Evolutionary conservation across 108 stramenopile genomes (phyloP), one percentile per base, ranked within the genome.

Genomic region (Schizochytrium sp.): DNA sequence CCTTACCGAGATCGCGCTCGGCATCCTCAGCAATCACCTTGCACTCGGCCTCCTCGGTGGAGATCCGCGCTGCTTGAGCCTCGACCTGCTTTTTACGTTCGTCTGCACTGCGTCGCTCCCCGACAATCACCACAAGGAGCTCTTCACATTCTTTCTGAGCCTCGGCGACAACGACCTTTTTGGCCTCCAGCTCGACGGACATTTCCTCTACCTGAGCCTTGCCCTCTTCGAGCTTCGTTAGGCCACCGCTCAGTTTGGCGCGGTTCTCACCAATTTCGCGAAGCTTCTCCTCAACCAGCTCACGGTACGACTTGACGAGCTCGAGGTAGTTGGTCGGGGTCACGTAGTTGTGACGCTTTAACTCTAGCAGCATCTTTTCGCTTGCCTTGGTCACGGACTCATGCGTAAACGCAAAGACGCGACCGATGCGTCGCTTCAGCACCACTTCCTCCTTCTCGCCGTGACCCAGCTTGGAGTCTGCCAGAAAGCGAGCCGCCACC

Each of bases 291-390:
- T 34, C 89, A 14, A 95, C 44, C 44, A 94, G 87, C 10, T 88
- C 29, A 10, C 91, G 58, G 89, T 94, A 95, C 48, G 93, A 92
- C 89, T 94, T 94, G 4, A 94, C 94, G 8, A 95, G 93, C 91
- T 95, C 94, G 16, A 95, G 91, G 90, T 93, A 95, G 69, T 95
- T 93, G 5, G 94, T 95, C 5, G 94, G 94, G 6, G 94, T 95
- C 14, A 95, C 94, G 72, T 95, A 95, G 92, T 95, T 95, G 90
- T 93, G 69, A 5, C 94, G 92, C 89, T 93, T 93, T n/a, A 93
- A 87, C 91, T 95, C 92, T 18, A 58, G 58, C 29, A 93, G 72
- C 94, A 95, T 95, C 44, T 87, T 88, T 4, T 60, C 88, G 19
- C 87, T 91, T 5, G 92, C 90, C 21, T 41, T 23, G 18, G 91